Base-by-base conservation (phyloP, 139 green algal genomes). In the Tetraselmis chui region DNA sequence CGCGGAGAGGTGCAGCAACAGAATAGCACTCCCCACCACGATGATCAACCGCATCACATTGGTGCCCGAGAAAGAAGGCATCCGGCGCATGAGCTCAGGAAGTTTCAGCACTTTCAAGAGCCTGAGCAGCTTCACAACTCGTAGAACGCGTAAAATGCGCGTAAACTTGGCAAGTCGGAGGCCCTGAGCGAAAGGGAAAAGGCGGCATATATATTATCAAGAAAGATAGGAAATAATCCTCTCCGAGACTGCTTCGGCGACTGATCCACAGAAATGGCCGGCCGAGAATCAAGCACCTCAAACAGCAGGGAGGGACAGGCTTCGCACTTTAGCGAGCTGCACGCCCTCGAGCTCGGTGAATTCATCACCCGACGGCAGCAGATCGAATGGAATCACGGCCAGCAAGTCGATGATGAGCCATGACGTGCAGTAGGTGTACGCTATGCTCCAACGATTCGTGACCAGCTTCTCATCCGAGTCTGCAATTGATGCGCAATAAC, bases 1-100 rank as follows among this genome's bases (percentile, higher is more conserved):
- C 2, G 88, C 88, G 26, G 80, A 45, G 80, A 90, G 85, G 84
- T 93, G 90, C 67, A 87, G 77, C 24, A 90, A 67, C 30, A 91
- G 74, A 1, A 91, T 30, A 2, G 84, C 82, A 1, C 59, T 78
- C 45, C 45, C 45, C 11, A 67, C 45, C 45, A 67, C 45, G 45
- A 67, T 18, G 18, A 67, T 25, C 45, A 67, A 5, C 45, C 18
- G 5, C 27, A 78, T 84, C 23, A 85, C 32, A 59, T 92, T 80
- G 18, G 79, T 83, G 2, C 81, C 85, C 24, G 88, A 28, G 0
- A 84, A 29, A 0, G 76, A 45, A 79, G 88, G 85, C 32, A 91
- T 32, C 30, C 86, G 83, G 28, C 59, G 75, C 30, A 84, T 77
- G 31, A 86, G 30, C 2, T 76, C 76, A 1, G 84, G 83, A 22